Evolutionary conservation across 805 yeast genomes (phyloP), one percentile per base, ranked within the genome.

Genomic region (Yamadazyma philogaea): DNA sequence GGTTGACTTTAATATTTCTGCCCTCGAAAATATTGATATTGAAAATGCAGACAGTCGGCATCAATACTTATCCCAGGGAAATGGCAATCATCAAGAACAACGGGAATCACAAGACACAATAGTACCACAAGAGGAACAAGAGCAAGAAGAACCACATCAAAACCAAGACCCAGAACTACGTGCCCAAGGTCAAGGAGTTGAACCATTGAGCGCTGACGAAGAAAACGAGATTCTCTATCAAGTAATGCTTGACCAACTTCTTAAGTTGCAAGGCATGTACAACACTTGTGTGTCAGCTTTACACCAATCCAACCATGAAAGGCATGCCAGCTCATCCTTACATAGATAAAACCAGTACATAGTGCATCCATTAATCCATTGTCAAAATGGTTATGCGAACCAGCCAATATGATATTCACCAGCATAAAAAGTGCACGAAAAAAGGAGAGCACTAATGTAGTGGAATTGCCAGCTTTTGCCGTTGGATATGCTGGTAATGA

Each of bases 191-290:
- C 18, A 16, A 18, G 37, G 15, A 7, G 20, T 15, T 16, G 39
- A 28, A 11, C 28, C 10, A 7, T 24, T 24, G 8, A n/a, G 28
- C 10, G 26, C 36, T 3, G 37, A 33, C 10, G 48, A 42, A 36
- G 30, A 45, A 24, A 10, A 15, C n/a, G 48, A 48, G 24, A 35
- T 44, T n/a, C 43, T 44, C 27, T 48, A 44, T 27, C 51, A 48
- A 34, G 26, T 45, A 3, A 21, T 39, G 16, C 32, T 47, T 4
- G 46, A 44, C 20, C 46, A 47, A 17, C 37, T 41, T 10, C 30
- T 40, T 6, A 40, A 17, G 30, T 40, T 40, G 34, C 38, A 40
- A 20, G 34, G 16, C 6, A 34, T 40, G 39, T 34, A 34, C 39
- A 39, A 32, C 18, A 28, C 31, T 12, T 37, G 40, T 19, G 14